Evolutionary conservation across 345 rosid species (phyloP).

Genomic region (Camelina laxa): DNA sequence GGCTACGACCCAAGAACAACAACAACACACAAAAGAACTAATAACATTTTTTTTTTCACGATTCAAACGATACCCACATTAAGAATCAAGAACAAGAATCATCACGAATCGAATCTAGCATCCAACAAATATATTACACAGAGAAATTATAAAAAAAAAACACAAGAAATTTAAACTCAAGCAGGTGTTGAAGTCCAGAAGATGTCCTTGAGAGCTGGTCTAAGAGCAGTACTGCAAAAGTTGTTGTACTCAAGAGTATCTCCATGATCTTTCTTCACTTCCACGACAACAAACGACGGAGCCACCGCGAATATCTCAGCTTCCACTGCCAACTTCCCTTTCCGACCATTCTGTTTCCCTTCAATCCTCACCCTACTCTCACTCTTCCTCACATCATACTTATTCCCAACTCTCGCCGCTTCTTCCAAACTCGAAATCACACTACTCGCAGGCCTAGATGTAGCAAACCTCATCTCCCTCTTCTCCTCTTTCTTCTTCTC

Average conservation of each 20-base stretch:
- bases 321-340: conserved; percentile 76
- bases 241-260: conserved; percentile 89
- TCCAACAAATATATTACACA: conserved; percentile 10
- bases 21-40: neutral
- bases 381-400: conserved; percentile 73
- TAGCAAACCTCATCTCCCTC: conserved; percentile 81
- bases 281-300: conserved; percentile 76
- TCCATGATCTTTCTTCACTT: conserved; percentile 89
- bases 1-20: conserved; percentile 22
- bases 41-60: conserved; percentile 7
- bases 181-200: conserved; percentile 72
- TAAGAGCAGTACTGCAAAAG: conserved; percentile 80
- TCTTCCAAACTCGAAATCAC: conserved; percentile 83
- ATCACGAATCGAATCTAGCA: conserved; percentile 31
- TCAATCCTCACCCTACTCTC: conserved; percentile 73
- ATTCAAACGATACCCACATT: conserved; percentile 12
- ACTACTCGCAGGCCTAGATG: conserved; percentile 78
- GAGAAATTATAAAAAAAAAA: neutral
- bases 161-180: conserved; percentile 35
- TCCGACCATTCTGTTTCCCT: conserved; percentile 81
- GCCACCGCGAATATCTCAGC: conserved; percentile 83
- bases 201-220: conserved; percentile 93
- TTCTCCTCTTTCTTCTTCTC: conserved; percentile 86
- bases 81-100: conserved; percentile 41
- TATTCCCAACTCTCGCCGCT: conserved; percentile 63